Base-by-base conservation (phyloP, 495 filamentous ascomycete species). In the Penicillium silybi region DNA sequence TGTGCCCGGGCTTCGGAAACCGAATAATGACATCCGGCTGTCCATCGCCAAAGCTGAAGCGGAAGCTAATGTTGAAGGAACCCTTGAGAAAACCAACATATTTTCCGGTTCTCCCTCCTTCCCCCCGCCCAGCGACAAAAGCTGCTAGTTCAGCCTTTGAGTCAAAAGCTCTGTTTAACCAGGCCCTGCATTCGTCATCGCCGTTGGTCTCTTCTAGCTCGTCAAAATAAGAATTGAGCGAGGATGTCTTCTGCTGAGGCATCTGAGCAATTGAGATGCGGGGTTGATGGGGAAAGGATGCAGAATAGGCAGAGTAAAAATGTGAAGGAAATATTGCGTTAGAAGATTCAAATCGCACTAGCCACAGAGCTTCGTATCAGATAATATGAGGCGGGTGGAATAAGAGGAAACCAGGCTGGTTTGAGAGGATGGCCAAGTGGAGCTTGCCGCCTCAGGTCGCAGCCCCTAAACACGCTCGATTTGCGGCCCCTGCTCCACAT, bases 51-150 rank as follows among this genome's bases (percentile, higher is more conserved):
- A 65, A 70, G 44, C 51, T 65, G 41, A 68, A 63, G 35, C 48
- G 51, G 37, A 68, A 57, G 58, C 65, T 58, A 29, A 37, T 52
- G 59, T 71, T 67, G 55, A 68, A 68, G 47, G 61, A 68, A 41
- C 61, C 67, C 50, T 67, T 62, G 16, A 66, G 53, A 42, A 56
- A 65, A 50, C 49, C 54, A 55, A 65, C 44, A 54, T 59, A 62
- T 44, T 42, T 51, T 56, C 58, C 57, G 44, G 53, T 42, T 62
- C 50, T 53, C 46, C 51, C 48, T 58, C 59, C 64, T 64, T 51
- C 44, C 25, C 59, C 60, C 27, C 53, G 56, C 48, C 40, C 44
- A 46, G 62, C 53, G 47, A 67, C 58, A 62, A 72, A 72, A 49
- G 16, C 22, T 34, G 50, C 48, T 25, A 58, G 40, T 50, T 53